A percentile compares a stretch with the other conserved stretches of the same genome.
Conservation (phyloP, 2,329 filamentous ascomycete genomes). For the Rhynchosporium agropyri region DNA sequence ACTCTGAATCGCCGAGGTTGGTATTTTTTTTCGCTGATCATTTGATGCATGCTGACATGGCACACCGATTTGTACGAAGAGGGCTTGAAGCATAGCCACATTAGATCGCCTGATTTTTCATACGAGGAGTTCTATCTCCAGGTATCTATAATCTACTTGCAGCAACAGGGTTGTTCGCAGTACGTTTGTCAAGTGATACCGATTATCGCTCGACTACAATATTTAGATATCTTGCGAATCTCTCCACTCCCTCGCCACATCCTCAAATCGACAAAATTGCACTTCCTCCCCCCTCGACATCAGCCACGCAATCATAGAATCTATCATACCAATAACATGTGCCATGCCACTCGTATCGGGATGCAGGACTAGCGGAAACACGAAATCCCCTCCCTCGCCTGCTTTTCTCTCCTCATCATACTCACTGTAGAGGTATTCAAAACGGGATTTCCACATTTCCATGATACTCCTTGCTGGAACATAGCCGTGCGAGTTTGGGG, state of each 20-base stretch:
- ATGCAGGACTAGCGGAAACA: conserved; percentile 58
- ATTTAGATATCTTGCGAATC: conserved; percentile 20
- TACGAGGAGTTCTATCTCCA: too few relatives aligned
- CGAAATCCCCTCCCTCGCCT: conserved; percentile 40
- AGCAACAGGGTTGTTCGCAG: too few relatives aligned
- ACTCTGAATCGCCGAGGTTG: too few relatives aligned
- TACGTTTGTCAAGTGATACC: too few relatives aligned
- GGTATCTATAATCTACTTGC: too few relatives aligned
- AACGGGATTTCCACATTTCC: conserved; percentile 47
- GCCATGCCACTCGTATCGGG: conserved; percentile 63
- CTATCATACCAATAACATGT: conserved; percentile 54
- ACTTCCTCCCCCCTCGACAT: conserved; percentile 49
- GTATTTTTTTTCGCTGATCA: too few relatives aligned
- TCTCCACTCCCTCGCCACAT: conserved; percentile 44
- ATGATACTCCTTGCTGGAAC: conserved; percentile 52
- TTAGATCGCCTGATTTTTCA: too few relatives aligned
- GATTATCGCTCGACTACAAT: not conserved
- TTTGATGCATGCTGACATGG: too few relatives aligned
- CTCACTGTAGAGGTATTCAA: conserved; percentile 32
- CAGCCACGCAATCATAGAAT: conserved; percentile 53
- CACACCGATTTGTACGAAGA: too few relatives aligned
- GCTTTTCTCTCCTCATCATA: conserved; percentile 46
- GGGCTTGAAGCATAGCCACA: too few relatives aligned
- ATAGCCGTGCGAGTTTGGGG: conserved; percentile 51
- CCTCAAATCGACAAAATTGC: conserved; percentile 49